These are phyloP conservation scores for Ettlia oleoabundans DNA, from an alignment of 139 green algal species.

Conservation along the genomic window DNA sequence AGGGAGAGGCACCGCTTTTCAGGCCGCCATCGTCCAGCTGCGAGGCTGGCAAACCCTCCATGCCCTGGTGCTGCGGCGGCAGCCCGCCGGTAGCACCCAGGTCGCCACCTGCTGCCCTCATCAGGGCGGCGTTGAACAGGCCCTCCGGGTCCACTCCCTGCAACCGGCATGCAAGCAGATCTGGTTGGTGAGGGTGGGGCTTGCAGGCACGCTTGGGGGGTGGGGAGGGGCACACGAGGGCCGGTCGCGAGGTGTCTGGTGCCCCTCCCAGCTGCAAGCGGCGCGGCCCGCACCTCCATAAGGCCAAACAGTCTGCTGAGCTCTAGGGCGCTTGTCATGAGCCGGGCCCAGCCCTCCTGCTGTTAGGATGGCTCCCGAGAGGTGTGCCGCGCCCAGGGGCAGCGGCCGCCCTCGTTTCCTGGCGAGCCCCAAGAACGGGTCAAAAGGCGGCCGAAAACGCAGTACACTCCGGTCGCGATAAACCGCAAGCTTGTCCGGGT, in stretches of 20 bases:
- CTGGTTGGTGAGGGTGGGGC: too few relatives aligned
- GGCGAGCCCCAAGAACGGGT: too few relatives aligned
- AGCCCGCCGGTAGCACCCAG: neutral
- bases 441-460: too few relatives aligned
- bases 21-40: neutral
- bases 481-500: too few relatives aligned
- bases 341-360: neutral
- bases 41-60: too few relatives aligned
- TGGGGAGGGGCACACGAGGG: too few relatives aligned
- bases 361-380: too few relatives aligned
- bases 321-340: neutral
- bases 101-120: conserved; percentile 8
- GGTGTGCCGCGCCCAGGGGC: too few relatives aligned
- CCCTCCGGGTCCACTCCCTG: conserved; percentile 20
- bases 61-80: neutral
- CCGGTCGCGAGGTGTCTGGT: neutral
- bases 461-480: too few relatives aligned
- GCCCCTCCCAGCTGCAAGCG: neutral
- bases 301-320: conserved; percentile 6
- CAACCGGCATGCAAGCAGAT: too few relatives aligned
- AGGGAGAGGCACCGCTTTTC: neutral
- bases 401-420: too few relatives aligned
- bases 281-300: neutral
- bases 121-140: conserved; percentile 18
- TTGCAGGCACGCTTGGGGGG: too few relatives aligned